Conservation (phyloP, 208 protist genomes). For the Naegleria gruberi region DNA sequence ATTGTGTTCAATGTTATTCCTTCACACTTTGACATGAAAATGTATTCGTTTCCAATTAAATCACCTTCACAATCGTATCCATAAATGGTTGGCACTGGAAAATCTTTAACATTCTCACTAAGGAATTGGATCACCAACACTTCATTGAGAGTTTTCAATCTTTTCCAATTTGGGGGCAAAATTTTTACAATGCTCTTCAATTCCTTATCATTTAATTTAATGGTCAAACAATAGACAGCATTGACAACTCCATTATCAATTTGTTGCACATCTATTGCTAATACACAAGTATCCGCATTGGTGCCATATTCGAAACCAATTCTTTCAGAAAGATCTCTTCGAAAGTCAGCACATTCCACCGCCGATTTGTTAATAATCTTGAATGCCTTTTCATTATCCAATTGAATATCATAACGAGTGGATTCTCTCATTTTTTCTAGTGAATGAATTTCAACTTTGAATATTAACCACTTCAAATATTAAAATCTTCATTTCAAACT, state of each 20-base stretch:
- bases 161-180: not conserved
- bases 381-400: no score
- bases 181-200: not conserved
- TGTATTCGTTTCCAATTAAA: not conserved
- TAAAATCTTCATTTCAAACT: no score
- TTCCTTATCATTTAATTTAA: not conserved
- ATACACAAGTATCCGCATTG: no score
- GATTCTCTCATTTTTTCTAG: no score
- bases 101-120: not conserved
- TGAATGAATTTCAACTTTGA: no score
- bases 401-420: no score
- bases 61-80: not conserved
- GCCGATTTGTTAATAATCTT: no score
- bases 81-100: not conserved
- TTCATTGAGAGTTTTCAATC: not conserved
- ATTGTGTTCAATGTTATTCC: not conserved
- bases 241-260: not conserved
- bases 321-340: no score
- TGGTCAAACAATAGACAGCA: not conserved
- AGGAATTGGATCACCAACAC: not conserved
- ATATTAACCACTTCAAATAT: no score
- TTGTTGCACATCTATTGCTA: no score
- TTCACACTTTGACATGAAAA: not conserved
- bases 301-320: no score
- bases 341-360: no score